Evolutionary conservation across 306 rosid genomes (phyloP).

Genomic region (Cucurbita ficifolia): DNA sequence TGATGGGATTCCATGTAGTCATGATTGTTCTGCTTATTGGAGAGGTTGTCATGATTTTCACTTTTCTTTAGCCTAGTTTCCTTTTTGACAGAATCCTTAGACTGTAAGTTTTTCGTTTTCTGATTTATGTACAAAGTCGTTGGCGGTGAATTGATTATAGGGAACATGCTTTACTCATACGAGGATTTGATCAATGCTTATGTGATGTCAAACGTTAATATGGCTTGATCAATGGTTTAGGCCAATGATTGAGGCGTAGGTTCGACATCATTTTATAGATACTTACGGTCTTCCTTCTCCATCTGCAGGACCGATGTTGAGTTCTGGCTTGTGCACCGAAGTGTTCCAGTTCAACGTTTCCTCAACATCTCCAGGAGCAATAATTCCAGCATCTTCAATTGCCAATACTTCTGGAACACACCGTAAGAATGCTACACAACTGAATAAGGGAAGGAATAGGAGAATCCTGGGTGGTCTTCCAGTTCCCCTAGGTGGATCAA

Average conservation of each 20-base stretch:
- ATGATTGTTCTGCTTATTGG: neutral
- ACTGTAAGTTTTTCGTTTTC: neutral
- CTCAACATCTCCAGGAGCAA: slow-evolving; percentile 60
- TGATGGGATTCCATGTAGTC: neutral
- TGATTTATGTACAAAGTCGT: neutral
- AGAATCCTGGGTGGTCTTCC: slow-evolving; percentile 62
- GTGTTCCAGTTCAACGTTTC: slow-evolving; percentile 87
- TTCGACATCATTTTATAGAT: neutral
- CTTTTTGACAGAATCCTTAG: neutral
- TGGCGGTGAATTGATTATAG: neutral
- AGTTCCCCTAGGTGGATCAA: slow-evolving; percentile 32
- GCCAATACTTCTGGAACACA: slow-evolving; percentile 27
- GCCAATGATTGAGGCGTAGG: neutral
- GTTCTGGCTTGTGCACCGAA: slow-evolving; percentile 96
- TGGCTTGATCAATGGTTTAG: neutral
- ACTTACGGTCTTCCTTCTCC: slow-evolving; percentile 11
- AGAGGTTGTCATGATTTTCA: neutral
- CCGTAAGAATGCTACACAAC: slow-evolving; percentile 24
- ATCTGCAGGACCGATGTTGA: slow-evolving; percentile 73
- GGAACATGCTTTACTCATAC: neutral
- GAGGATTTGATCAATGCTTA: neutral
- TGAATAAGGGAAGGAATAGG: slow-evolving; percentile 46
- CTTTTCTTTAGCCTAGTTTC: neutral
- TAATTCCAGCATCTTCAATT: slow-evolving; percentile 68
- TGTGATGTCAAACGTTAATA: neutral